Conservation (phyloP, 31 red algal species). For the Porphyra umbilicalis region DNA sequence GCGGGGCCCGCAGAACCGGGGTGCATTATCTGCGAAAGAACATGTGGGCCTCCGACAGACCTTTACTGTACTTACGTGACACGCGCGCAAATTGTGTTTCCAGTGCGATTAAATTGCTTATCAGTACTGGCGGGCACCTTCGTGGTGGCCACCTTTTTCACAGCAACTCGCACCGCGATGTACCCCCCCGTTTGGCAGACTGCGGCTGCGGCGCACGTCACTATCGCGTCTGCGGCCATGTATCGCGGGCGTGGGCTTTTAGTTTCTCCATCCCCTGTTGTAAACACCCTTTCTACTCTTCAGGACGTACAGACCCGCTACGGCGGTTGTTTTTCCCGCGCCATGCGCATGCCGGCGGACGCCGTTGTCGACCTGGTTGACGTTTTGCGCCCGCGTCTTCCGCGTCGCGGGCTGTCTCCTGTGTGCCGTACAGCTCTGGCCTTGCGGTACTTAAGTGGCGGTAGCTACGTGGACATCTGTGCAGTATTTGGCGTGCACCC, state of each 20-base stretch:
- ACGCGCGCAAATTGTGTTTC: too few relatives aligned
- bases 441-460: neutral
- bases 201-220: neutral
- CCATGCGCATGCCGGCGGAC: neutral
- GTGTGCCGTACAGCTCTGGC: neutral
- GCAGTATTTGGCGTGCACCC: too few relatives aligned
- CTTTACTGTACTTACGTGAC: too few relatives aligned
- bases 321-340: neutral
- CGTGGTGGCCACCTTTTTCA: too few relatives aligned
- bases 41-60: too few relatives aligned
- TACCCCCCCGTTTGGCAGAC: neutral
- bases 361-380: neutral
- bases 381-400: neutral
- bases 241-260: neutral
- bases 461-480: too few relatives aligned
- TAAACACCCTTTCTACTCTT: neutral
- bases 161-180: too few relatives aligned
- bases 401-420: neutral
- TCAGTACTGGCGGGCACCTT: too few relatives aligned
- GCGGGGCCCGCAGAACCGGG: too few relatives aligned
- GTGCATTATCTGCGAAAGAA: too few relatives aligned
- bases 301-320: neutral
- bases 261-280: neutral
- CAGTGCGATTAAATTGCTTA: too few relatives aligned
- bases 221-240: neutral